Evolutionary conservation across 2,329 filamentous ascomycete species (phyloP).

Genomic region (Fusarium subglutinans): DNA sequence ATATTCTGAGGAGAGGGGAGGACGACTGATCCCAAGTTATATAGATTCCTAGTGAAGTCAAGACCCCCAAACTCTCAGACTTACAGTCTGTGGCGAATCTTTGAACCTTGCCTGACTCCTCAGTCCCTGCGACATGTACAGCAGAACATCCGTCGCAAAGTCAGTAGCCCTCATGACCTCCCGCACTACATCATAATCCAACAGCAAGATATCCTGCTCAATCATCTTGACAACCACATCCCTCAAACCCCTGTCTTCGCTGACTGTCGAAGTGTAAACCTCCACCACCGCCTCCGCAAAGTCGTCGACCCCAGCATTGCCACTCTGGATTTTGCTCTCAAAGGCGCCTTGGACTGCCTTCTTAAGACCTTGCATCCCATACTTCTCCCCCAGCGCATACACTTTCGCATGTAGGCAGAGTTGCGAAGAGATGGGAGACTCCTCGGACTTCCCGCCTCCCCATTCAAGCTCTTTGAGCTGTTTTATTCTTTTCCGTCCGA

Average conservation of each 20-base stretch:
- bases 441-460: too few relatives aligned
- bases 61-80: neutral
- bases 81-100: neutral
- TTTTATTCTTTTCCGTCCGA: neutral
- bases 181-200: neutral
- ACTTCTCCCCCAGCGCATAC: neutral
- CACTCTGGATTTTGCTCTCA: neutral
- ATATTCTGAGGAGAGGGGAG: neutral
- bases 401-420: neutral
- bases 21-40: neutral
- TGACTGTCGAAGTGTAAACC: neutral
- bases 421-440: too few relatives aligned
- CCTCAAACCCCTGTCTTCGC: neutral
- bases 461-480: neutral
- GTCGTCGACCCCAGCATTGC: accelerated
- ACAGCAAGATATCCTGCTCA: neutral
- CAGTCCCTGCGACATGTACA: neutral
- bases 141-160: neutral
- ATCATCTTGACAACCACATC: neutral
- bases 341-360: accelerated
- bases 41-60: neutral
- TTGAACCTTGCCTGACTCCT: neutral
- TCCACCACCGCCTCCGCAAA: neutral
- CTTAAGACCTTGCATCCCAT: accelerated
- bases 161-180: neutral